phyloP scores from a whole-genome alignment of 495 filamentous ascomycete species.

The Penicillium soppii region DNA sequence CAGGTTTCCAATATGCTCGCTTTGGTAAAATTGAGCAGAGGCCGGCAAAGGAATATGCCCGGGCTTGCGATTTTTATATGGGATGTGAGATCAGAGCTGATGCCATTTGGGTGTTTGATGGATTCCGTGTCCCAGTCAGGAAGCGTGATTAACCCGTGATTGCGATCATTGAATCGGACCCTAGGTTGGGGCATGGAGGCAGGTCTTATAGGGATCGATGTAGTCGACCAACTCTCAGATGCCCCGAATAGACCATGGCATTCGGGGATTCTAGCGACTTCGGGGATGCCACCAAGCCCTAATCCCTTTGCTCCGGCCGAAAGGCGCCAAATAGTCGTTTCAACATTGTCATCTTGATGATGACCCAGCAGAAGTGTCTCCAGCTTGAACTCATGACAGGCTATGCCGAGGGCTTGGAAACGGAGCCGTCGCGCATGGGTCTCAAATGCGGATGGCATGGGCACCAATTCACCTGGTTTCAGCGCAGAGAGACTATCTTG shows the following conservation, averaged over 20 bases:
- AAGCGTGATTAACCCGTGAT: constrained; percentile 9
- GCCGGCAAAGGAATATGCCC: constrained; percentile 70
- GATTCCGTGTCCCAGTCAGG: background rate
- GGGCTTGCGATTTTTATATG: constrained; percentile 57
- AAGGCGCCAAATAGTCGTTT: constrained; percentile 80
- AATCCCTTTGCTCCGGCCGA: constrained; percentile 55
- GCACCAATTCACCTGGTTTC: constrained; percentile 36
- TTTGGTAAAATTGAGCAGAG: constrained; percentile 74
- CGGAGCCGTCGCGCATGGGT: constrained; percentile 71
- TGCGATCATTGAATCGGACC: constrained; percentile 11
- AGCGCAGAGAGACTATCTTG: background rate
- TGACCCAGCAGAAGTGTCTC: constrained; percentile 70
- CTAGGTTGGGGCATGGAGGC: background rate
- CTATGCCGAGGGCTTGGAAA: constrained; percentile 66
- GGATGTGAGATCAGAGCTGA: background rate
- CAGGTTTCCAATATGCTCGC: constrained; percentile 71
- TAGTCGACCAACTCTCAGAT: constrained; percentile 59
- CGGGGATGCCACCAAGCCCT: constrained; percentile 71
- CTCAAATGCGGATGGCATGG: constrained; percentile 65
- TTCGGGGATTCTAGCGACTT: constrained; percentile 71
- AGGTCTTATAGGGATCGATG: constrained; percentile 6
- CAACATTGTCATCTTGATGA: constrained; percentile 82
- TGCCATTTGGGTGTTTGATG: background rate
- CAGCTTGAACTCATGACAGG: constrained; percentile 51
- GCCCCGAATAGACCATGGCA: constrained; percentile 72